phyloP scores from a whole-genome alignment of 306 rosid species.

The Pyrus betulifolia region DNA sequence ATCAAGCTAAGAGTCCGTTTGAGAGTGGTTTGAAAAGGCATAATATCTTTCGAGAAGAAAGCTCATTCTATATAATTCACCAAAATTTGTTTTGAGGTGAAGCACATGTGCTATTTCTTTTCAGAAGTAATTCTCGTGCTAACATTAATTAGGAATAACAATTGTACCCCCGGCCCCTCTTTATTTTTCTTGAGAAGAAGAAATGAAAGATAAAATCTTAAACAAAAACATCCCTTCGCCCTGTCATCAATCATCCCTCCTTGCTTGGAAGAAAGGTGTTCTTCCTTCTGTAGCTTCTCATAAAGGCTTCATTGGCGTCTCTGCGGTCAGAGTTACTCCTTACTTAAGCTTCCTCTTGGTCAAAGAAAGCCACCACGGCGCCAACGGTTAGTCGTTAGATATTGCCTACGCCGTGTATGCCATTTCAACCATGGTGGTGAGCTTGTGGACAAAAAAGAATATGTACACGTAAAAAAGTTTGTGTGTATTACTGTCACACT shows the following conservation, averaged over 20 bases:
- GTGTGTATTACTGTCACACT: background rate
- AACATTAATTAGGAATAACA: background rate
- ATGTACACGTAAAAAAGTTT: background rate
- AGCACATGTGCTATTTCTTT: too few species aligned
- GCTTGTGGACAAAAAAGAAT: background rate
- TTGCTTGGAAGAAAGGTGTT: background rate
- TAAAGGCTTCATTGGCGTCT: background rate
- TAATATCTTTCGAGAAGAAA: background rate
- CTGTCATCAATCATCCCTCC: background rate
- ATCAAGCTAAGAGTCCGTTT: background rate
- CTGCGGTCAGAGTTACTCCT: background rate
- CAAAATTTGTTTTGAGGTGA: background rate
- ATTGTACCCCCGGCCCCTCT: background rate
- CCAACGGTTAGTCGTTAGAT: background rate
- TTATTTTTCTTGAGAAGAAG: background rate
- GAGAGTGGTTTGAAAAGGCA: background rate
- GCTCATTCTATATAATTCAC: background rate
- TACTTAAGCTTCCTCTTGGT: background rate
- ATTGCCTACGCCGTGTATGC: background rate
- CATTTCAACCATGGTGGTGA: background rate
- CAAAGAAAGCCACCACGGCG: background rate
- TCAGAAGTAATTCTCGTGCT: background rate
- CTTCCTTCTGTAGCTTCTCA: background rate
- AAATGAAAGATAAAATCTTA: background rate
- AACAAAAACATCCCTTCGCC: background rate